Conservation (phyloP, 768 basidiomycete genomes). For the Cytidiella melzeri region DNA sequence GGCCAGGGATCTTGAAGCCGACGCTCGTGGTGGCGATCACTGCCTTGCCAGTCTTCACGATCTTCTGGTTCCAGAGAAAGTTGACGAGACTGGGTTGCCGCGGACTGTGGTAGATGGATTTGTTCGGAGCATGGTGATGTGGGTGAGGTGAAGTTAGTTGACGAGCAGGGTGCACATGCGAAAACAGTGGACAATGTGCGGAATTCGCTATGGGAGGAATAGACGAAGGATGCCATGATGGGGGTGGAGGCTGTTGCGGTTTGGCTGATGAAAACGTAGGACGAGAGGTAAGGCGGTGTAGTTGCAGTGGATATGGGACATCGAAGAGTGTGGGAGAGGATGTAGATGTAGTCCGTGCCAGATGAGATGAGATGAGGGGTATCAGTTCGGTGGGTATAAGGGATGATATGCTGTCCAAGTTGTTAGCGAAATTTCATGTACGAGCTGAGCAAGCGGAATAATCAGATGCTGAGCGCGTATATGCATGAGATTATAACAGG, state of each 20-base stretch:
- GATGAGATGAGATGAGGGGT: conserved; percentile 34
- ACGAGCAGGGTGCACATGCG: background rate
- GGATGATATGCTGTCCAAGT: conserved; percentile 39
- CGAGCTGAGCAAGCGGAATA: conserved; percentile 1
- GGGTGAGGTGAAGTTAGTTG: background rate
- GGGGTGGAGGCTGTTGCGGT: background rate
- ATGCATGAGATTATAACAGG: no score
- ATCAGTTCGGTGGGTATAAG: conserved; percentile 49
- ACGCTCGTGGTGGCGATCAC: background rate
- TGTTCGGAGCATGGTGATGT: background rate
- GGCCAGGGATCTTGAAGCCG: background rate
- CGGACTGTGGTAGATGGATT: background rate
- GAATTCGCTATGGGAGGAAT: background rate
- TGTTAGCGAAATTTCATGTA: background rate
- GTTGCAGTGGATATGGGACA: conserved; percentile 25
- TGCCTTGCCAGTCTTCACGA: conserved; percentile 3
- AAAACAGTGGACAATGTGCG: no score
- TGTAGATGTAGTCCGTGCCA: conserved; percentile 10
- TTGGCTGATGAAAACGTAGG: background rate
- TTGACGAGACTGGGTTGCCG: conserved; percentile 6
- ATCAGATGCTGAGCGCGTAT: no score
- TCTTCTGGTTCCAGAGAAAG: conserved; percentile 10
- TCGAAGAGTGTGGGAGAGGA: conserved; percentile 29
- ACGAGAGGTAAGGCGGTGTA: conserved; percentile 22
- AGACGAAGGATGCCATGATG: background rate